Conservation (phyloP, 768 basidiomycete species). For the Rhodosporidiobolus odoratus region DNA sequence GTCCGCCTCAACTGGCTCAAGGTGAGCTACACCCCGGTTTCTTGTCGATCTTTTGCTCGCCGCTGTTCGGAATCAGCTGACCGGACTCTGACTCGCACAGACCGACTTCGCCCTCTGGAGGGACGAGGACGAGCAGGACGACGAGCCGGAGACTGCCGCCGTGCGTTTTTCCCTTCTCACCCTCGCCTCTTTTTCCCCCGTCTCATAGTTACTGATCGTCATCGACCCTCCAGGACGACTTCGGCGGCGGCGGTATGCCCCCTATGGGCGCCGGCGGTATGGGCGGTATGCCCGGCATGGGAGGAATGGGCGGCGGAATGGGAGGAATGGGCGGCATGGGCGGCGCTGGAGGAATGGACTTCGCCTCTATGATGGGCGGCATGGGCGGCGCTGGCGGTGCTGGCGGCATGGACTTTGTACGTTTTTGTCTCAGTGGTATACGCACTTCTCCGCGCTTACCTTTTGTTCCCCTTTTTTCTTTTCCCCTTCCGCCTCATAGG, state of each 20-base stretch:
- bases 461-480: not conserved
- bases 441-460: not conserved
- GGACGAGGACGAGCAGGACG: slow-evolving; percentile 94
- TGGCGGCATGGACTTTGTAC: slow-evolving; percentile 43
- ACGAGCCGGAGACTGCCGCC: slow-evolving; percentile 52
- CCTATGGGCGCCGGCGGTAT: slow-evolving; percentile 40
- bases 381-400: slow-evolving; percentile 53
- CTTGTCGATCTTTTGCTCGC: not conserved
- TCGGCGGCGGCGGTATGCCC: slow-evolving; percentile 3
- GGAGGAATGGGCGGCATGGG: slow-evolving; percentile 39
- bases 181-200: too few species aligned
- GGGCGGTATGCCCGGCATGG: slow-evolving; percentile 46
- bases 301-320: slow-evolving; percentile 45
- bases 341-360: slow-evolving; percentile 46
- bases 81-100: not conserved
- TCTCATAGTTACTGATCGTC: not conserved
- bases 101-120: slow-evolving; percentile 58
- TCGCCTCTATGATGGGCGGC: slow-evolving; percentile 35
- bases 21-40: not conserved
- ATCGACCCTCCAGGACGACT: not conserved
- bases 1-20: slow-evolving; percentile 73
- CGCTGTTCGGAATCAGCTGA: not conserved
- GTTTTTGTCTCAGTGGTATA: not conserved
- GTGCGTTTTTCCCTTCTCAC: slow-evolving; percentile 34
- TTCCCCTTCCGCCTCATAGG: not conserved